Percentiles rank a stretch among this genome's conserved stretches.
These are phyloP conservation scores for Trichosporon ovoides DNA, from an alignment of 1,284 basidiomycete genomes.

Conservation along the genomic window DNA sequence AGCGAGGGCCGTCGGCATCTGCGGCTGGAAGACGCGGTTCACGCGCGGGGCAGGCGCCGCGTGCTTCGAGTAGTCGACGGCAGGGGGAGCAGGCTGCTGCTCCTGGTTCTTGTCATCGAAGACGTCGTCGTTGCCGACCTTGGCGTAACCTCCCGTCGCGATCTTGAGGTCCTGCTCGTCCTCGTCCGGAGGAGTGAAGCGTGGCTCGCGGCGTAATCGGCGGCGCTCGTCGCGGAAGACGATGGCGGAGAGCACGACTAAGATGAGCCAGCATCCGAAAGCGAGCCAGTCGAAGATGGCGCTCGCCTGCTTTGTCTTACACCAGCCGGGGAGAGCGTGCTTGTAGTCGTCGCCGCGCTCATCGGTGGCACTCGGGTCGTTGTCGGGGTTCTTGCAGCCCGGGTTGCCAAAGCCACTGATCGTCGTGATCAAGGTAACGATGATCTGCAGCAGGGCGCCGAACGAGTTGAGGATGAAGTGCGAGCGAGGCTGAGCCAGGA, in stretches of 20 bases:
- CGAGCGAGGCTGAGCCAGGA: constrained; percentile 71
- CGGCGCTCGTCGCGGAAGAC: constrained; percentile 35
- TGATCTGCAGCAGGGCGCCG: constrained; percentile 61
- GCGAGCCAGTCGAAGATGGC: constrained; percentile 72
- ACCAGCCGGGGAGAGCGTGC: constrained; percentile 68
- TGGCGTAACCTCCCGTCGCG: constrained; percentile 22
- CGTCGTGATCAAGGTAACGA: constrained; percentile 60
- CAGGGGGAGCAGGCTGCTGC: not conserved
- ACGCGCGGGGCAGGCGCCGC: constrained; percentile 38
- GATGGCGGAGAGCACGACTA: constrained; percentile 33
- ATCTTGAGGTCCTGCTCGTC: constrained; percentile 9
- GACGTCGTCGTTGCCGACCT: constrained; percentile 32
- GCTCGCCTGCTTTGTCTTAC: constrained; percentile 80
- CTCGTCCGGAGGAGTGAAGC: constrained; percentile 30
- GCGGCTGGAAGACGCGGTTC: constrained; percentile 23
- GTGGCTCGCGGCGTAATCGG: constrained; percentile 27
- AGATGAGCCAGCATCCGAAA: constrained; percentile 26
- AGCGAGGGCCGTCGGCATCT: constrained; percentile 30
- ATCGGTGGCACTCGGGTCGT: constrained; percentile 54
- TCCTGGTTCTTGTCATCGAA: constrained; percentile 32
- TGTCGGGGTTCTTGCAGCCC: constrained; percentile 73
- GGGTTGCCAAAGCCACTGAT: constrained; percentile 27
- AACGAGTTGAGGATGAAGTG: constrained; percentile 68
- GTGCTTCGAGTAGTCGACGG: not conserved
- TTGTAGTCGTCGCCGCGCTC: constrained; percentile 65